Evolutionary conservation across 805 yeast genomes (phyloP), one percentile per base, ranked within the genome.

Genomic region (Kodamaea kaohsiungensis): DNA sequence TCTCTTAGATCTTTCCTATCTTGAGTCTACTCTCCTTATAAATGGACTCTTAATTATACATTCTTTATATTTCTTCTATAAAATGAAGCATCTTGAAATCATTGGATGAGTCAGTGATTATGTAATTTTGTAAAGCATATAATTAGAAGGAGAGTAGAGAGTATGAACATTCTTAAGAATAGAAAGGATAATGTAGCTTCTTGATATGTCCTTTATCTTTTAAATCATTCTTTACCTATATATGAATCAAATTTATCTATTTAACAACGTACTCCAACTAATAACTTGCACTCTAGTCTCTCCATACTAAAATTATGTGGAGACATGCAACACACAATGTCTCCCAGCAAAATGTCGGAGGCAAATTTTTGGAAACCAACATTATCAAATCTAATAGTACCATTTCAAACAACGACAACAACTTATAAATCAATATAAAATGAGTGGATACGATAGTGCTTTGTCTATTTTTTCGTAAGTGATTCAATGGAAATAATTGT

Each of bases 371-470:
- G 49, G 53, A 54, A 54, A 42, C 27, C 55, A 43, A 48, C 47
- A 43, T 22, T 37, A 51, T 22, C 35, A 16, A 35, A 25, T 47
- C 45, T 19, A 39, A 13, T 37, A 25, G 35, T 25, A 39, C 17
- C 45, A 40, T 6, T 16, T 40, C 19, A 40, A 12, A 12, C 25
- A 16, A 17, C 19, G 47, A 39, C 40, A 17, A 43, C 43, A 37
- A 43, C 46, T 3, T 19, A 30, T 38, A 49, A 12, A 49, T 19
- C 40, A 25, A 49, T 17, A 45, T 30, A 62, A 15, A 46, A 93
- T 93, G 99, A 90, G 97, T 81, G 98, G 99, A 59, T 93, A 93
- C 96, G 99, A 93, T 75, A 86, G 98, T 82, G 99, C 99, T 54
- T 83, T 93, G 65, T 92, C 98, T 58, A 96, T 93, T 72, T 93